A percentile compares a stretch with the other conserved stretches of the same genome.
Conservation (phyloP, 345 rosid genomes). For the Citrus unshiu region DNA sequence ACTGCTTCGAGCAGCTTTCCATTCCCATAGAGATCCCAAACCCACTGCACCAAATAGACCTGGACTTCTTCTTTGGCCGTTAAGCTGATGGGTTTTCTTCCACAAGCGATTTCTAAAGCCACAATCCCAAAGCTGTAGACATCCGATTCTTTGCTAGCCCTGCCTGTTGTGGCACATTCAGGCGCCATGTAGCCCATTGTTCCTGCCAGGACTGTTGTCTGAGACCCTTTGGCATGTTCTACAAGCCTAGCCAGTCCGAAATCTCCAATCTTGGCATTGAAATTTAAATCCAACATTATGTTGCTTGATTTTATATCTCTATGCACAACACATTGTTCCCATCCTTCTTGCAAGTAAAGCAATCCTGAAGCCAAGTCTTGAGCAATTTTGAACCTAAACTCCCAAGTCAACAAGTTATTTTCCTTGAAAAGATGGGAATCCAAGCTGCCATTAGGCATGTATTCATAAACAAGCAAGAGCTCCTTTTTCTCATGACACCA, state of each 20-base stretch:
- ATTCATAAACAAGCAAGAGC: conserved; percentile 18
- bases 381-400: conserved; percentile 7
- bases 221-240: conserved; percentile 7
- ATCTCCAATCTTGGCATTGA: conserved; percentile 19
- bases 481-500: conserved; percentile 29
- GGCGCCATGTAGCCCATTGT: conserved; percentile 22
- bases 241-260: conserved; percentile 18
- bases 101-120: conserved; percentile 28
- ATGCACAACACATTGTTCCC: conserved; percentile 20
- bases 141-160: conserved; percentile 31
- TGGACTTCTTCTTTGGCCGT: background rate
- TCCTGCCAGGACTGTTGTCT: conserved; percentile 16
- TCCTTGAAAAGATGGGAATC: conserved; percentile 20
- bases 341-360: conserved; percentile 16
- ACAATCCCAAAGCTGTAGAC: conserved; percentile 38
- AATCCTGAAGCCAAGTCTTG: conserved; percentile 14
- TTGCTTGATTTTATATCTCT: conserved; percentile 23
- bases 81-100: conserved; percentile 6
- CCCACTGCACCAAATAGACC: conserved; percentile 1
- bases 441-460: conserved; percentile 14
- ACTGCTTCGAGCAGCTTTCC: background rate
- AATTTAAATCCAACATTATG: conserved; percentile 13
- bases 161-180: background rate
- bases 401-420: conserved; percentile 12
- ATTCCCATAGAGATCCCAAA: conserved; percentile 13